Conservation (phyloP, 2,329 filamentous ascomycete species). For the Lithohypha guttulata region DNA sequence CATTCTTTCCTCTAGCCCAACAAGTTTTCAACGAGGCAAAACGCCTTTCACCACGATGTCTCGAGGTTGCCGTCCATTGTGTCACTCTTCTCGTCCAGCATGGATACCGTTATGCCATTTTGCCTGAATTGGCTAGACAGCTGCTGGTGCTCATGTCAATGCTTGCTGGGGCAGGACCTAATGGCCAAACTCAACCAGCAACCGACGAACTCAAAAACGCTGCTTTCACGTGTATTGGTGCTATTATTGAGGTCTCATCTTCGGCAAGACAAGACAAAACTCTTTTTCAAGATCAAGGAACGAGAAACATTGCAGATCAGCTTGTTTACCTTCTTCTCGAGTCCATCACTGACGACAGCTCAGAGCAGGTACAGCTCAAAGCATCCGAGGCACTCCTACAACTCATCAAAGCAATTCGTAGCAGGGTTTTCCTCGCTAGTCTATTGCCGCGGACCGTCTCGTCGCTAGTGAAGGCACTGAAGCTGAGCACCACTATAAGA, state of each 20-base stretch:
- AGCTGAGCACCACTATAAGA: slow-evolving; percentile 53
- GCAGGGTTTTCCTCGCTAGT: slow-evolving; percentile 65
- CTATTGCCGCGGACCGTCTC: slow-evolving; percentile 86
- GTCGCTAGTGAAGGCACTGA: slow-evolving; percentile 62
- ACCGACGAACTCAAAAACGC: slow-evolving; percentile 66
- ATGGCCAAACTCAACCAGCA: slow-evolving; percentile 30
- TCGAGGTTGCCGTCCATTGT: slow-evolving; percentile 69
- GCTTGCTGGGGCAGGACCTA: slow-evolving; percentile 62
- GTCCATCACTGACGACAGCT: slow-evolving; percentile 53
- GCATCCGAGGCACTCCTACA: slow-evolving; percentile 55
- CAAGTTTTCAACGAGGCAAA: slow-evolving; percentile 64
- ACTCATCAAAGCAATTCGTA: slow-evolving; percentile 54
- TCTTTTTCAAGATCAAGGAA: slow-evolving; percentile 42
- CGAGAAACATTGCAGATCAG: slow-evolving; percentile 71
- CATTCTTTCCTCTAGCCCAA: slow-evolving; percentile 85
- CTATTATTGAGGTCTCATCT: slow-evolving; percentile 44
- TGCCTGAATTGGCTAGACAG: slow-evolving; percentile 65
- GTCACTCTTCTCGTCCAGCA: slow-evolving; percentile 60
- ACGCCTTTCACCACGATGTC: slow-evolving; percentile 53
- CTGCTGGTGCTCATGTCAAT: slow-evolving; percentile 76
- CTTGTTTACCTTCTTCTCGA: slow-evolving; percentile 71
- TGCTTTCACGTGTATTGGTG: slow-evolving; percentile 57
- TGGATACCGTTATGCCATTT: slow-evolving; percentile 67
- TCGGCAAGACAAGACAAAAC: slow-evolving; percentile 39
- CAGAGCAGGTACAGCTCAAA: slow-evolving; percentile 58